A percentile compares a stretch with the other conserved stretches of the same genome.
These are phyloP conservation scores for Monilinia polystroma DNA, from an alignment of 2,329 filamentous ascomycete species.

Conservation along the genomic window DNA sequence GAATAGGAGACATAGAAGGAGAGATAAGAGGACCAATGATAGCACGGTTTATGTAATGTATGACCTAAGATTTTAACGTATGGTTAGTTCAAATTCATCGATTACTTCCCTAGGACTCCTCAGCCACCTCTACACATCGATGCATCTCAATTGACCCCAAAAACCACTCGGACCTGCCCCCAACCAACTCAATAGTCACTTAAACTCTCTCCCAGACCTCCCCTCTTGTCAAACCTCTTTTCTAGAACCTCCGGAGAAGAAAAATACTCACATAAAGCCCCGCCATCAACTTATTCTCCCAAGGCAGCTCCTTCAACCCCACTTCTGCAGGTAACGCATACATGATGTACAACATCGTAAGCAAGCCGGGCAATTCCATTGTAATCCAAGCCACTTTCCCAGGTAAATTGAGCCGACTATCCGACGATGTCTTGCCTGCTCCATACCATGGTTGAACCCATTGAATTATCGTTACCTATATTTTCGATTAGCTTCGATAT, in stretches of 20 bases:
- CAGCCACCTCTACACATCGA: background rate
- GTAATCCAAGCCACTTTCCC: conserved; percentile 83
- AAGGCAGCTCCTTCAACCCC: conserved; percentile 63
- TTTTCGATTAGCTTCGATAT: conserved; percentile 2
- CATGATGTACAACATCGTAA: conserved; percentile 79
- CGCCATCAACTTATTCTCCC: conserved; percentile 75
- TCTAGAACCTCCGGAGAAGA: background rate
- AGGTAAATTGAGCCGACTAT: conserved; percentile 77
- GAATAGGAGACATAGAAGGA: conserved; percentile 90
- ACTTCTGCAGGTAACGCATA: conserved; percentile 58
- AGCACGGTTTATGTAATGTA: conserved; percentile 91
- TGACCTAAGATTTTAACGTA: conserved; percentile 48
- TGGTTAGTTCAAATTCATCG: conserved; percentile 13
- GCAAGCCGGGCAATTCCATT: conserved; percentile 81
- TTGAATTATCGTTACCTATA: conserved; percentile 70
- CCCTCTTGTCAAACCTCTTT: background rate
- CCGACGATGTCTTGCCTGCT: conserved; percentile 85
- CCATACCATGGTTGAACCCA: conserved; percentile 77
- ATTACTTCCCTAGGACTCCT: background rate
- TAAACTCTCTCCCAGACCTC: too few species aligned
- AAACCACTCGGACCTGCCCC: too few species aligned
- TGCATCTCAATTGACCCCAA: too few species aligned
- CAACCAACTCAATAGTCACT: background rate
- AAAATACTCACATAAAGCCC: conserved; percentile 54
- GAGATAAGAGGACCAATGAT: conserved; percentile 78